A percentile compares a stretch with the other conserved stretches of the same genome.
phyloP scores from a whole-genome alignment of 208 protist species.

The Strigomonas culicis region DNA sequence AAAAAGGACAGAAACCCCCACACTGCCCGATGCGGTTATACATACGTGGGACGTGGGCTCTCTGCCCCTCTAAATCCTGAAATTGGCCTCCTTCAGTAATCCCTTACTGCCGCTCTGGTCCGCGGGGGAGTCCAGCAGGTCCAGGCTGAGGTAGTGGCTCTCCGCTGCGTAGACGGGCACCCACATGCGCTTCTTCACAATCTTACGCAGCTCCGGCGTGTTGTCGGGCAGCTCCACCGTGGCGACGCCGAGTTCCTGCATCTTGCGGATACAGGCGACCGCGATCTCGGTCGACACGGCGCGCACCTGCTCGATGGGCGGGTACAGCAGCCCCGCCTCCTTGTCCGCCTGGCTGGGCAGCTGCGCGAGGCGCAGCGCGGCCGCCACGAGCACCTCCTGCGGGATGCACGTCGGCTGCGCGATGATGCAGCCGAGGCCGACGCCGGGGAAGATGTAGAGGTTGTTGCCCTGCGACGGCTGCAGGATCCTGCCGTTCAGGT shows the following conservation, averaged over 20 bases:
- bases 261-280: constrained; percentile 54
- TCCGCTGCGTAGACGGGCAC: constrained; percentile 36
- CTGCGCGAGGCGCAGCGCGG: constrained; percentile 69
- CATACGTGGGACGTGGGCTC: no score
- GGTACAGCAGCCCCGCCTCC: constrained; percentile 56
- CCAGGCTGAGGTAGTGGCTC: constrained; percentile 62
- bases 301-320: constrained; percentile 67
- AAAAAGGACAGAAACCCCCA: constrained; percentile 1
- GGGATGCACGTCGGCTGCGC: constrained; percentile 75
- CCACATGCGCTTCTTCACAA: constrained; percentile 45
- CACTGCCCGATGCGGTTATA: background rate
- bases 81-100: no score
- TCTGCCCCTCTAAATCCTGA: no score
- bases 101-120: no score
- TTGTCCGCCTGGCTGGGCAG: constrained; percentile 46
- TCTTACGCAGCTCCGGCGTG: constrained; percentile 32
- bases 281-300: constrained; percentile 76
- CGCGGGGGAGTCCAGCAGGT: no score
- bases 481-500: constrained; percentile 77
- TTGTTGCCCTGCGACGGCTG: constrained; percentile 96
- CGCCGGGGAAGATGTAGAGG: constrained; percentile 95
- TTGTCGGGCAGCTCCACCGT: constrained; percentile 38
- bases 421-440: constrained; percentile 89
- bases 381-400: constrained; percentile 83
- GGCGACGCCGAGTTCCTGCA: constrained; percentile 57